These are phyloP conservation scores for Nakaseomyces sp. DNA, from an alignment of 1,139 yeast genomes.

Conservation along the genomic window DNA sequence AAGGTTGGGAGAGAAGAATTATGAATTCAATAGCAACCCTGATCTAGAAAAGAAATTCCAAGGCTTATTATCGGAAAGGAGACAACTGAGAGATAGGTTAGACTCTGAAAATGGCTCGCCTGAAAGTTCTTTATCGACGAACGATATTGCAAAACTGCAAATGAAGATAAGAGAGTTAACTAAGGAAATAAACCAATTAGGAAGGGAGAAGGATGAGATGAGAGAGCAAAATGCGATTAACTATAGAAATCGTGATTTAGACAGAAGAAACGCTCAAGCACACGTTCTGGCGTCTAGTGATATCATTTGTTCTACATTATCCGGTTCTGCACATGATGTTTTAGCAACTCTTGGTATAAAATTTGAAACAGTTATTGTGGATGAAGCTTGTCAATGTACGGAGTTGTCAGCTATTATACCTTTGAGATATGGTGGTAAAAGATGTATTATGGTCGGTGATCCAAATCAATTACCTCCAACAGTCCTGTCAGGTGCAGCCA, in stretches of 20 bases:
- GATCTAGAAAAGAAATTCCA: constrained; percentile 28
- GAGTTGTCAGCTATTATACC: constrained; percentile 91
- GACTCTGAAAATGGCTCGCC: constrained; percentile 28
- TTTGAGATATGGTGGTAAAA: constrained; percentile 79
- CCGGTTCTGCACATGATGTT: constrained; percentile 91
- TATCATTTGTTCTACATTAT: constrained; percentile 82
- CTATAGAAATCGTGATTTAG: constrained; percentile 68
- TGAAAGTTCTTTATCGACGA: constrained; percentile 25
- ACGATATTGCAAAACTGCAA: constrained; percentile 39
- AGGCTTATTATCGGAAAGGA: constrained; percentile 22
- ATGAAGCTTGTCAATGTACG: constrained; percentile 97
- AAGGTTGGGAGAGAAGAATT: constrained; percentile 42
- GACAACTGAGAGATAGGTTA: constrained; percentile 22
- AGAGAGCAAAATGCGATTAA: constrained; percentile 65
- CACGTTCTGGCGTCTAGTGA: constrained; percentile 69
- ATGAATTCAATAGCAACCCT: constrained; percentile 31
- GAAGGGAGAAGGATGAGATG: constrained; percentile 66
- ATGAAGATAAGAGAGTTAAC: constrained; percentile 46
- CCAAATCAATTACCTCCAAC: constrained; percentile 98
- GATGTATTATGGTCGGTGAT: constrained; percentile 97
- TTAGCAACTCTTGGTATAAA: constrained; percentile 63
- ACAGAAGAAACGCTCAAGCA: constrained; percentile 65
- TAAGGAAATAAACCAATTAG: constrained; percentile 56
- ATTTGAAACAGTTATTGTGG: constrained; percentile 91
- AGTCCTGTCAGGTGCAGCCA: constrained; percentile 85